Percentiles rank a stretch among this genome's conserved stretches.
Conservation (phyloP, 2,329 filamentous ascomycete species). For the Blastomyces parvus region DNA sequence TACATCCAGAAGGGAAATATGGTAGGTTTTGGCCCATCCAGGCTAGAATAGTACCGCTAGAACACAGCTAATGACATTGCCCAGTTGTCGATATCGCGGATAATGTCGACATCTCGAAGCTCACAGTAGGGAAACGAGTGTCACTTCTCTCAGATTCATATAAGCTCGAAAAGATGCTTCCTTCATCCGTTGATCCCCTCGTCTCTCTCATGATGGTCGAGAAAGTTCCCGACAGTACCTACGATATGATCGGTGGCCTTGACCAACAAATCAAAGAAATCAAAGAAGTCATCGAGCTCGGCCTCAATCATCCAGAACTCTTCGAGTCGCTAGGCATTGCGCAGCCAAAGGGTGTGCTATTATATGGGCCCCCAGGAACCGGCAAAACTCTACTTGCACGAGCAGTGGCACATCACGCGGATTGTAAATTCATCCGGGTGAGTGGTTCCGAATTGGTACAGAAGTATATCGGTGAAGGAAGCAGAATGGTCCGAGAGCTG, state of each 20-base stretch:
- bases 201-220: slow-evolving; percentile 99
- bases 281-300: slow-evolving; percentile 98
- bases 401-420: slow-evolving; percentile 95
- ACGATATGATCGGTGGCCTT: slow-evolving; percentile 98
- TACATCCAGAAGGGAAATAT: slow-evolving; percentile 99
- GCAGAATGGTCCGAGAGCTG: slow-evolving; percentile 94
- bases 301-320: slow-evolving; percentile 93
- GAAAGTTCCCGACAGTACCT: slow-evolving; percentile 98
- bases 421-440: slow-evolving; percentile 98
- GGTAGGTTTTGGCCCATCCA: slow-evolving; percentile 48
- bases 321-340: slow-evolving; percentile 99
- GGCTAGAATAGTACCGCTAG: neutral
- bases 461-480: slow-evolving; percentile 98
- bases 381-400: slow-evolving; percentile 92
- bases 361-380: slow-evolving; percentile 93
- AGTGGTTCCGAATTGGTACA: slow-evolving; percentile 94
- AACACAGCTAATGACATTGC: slow-evolving; percentile 55
- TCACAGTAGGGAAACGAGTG: slow-evolving; percentile 94
- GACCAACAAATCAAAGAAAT: slow-evolving; percentile 99
- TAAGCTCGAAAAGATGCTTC: slow-evolving; percentile 97
- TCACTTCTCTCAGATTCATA: slow-evolving; percentile 95
- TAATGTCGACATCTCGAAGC: slow-evolving; percentile 85
- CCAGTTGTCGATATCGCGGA: slow-evolving; percentile 93
- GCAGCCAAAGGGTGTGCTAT: slow-evolving; percentile 91
- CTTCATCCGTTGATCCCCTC: slow-evolving; percentile 93